Percentiles rank a stretch among this genome's conserved stretches.
Evolutionary conservation across 2,329 filamentous ascomycete genomes (phyloP).

Genomic region (Fusarium veterinarium): DNA sequence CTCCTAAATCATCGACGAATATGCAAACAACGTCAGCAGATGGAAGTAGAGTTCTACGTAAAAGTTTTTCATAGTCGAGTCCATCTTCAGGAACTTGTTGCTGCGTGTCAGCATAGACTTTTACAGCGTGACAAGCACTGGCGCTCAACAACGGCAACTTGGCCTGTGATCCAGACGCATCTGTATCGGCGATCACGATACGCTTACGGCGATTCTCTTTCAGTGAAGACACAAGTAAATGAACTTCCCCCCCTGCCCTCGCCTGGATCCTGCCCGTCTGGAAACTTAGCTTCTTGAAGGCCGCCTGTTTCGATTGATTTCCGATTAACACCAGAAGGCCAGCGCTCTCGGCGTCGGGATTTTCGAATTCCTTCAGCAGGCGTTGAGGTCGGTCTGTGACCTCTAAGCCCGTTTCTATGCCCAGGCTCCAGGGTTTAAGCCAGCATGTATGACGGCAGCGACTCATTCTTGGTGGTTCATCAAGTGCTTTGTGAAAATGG

Average conservation of each 20-base stretch:
- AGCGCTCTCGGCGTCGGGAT: constrained; percentile 6
- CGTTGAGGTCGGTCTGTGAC: constrained; percentile 21
- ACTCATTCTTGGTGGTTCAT: constrained; percentile 1
- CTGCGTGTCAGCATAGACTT: background rate
- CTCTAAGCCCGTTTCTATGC: constrained; percentile 8
- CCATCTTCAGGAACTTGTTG: background rate
- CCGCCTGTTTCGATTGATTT: constrained; percentile 16
- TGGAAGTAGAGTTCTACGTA: constrained; percentile 19
- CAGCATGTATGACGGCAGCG: constrained; percentile 21
- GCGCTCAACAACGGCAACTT: background rate
- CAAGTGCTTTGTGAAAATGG: too few species aligned
- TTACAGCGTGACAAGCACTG: constrained; percentile 3
- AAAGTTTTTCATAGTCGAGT: background rate
- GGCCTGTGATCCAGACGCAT: background rate
- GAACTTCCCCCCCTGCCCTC: constrained; percentile 8
- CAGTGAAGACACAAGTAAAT: constrained; percentile 12
- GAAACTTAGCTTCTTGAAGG: constrained; percentile 5
- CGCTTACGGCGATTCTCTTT: background rate
- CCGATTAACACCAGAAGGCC: constrained; percentile 17
- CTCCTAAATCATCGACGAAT: constrained; percentile 32
- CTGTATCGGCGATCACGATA: constrained; percentile 15
- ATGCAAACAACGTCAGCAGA: constrained; percentile 32
- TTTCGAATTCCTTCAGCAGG: constrained; percentile 8
- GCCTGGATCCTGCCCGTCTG: constrained; percentile 1
- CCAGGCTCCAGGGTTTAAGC: constrained; percentile 16